phyloP scores from a whole-genome alignment of 2,329 filamentous ascomycete genomes.

The Samsoniella hepiali region DNA sequence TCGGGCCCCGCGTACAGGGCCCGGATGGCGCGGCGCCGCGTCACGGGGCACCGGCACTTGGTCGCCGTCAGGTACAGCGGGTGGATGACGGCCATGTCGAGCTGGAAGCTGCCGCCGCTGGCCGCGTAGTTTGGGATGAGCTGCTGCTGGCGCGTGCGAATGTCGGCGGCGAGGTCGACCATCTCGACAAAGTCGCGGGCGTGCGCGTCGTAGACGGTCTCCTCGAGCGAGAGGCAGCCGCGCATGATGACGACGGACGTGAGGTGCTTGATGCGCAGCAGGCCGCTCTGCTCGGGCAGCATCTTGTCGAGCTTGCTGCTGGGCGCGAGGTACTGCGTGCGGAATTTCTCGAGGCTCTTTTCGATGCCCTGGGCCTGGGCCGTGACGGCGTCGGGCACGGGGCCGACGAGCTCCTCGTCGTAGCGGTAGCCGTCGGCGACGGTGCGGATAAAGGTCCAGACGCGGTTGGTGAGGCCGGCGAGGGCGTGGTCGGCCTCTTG shows the following conservation, averaged over 20 bases:
- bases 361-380: constrained; percentile 17
- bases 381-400: constrained; percentile 13
- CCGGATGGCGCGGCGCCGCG: constrained; percentile 19
- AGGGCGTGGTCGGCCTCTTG: constrained; percentile 18
- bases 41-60: constrained; percentile 21
- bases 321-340: constrained; percentile 3
- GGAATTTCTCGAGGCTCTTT: constrained; percentile 13
- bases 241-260: constrained; percentile 17
- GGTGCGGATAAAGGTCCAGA: constrained; percentile 18
- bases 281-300: constrained; percentile 10
- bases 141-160: constrained; percentile 1
- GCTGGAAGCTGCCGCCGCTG: constrained; percentile 9
- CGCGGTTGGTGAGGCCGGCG: constrained; percentile 11
- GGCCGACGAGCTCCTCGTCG: background rate
- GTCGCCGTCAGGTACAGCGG: constrained; percentile 21
- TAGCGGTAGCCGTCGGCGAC: constrained; percentile 19
- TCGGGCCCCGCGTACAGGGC: constrained; percentile 13
- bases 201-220: constrained; percentile 20
- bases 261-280: constrained; percentile 20
- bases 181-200: constrained; percentile 18
- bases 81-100: constrained; percentile 22
- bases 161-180: constrained; percentile 15
- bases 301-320: constrained; percentile 6
- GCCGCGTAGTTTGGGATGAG: background rate
- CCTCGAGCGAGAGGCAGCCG: constrained; percentile 19